Percentiles rank a stretch among this genome's conserved stretches.
Conservation (phyloP, 176 grass and related monocot species). For the Canna indica region DNA sequence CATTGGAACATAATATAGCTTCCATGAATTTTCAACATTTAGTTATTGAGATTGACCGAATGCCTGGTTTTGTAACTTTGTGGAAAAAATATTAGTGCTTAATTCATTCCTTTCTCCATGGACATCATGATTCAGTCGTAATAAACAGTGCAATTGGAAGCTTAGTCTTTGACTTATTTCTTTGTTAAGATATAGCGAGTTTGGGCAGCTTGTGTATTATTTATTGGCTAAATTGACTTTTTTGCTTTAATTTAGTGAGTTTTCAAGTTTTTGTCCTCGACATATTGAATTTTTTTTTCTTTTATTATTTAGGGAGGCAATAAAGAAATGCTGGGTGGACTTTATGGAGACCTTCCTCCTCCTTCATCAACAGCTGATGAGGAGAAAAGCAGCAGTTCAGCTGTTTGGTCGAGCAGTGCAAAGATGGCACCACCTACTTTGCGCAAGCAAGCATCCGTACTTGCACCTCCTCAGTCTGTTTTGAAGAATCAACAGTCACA, state of each 20-base stretch:
- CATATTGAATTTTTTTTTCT: background rate
- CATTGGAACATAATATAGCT: no score
- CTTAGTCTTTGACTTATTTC: no score
- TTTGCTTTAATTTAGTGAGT: background rate
- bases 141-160: no score
- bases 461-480: slow-evolving; percentile 58
- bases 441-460: slow-evolving; percentile 61
- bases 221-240: slow-evolving; percentile 5
- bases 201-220: background rate
- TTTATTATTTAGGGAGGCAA: background rate
- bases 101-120: no score
- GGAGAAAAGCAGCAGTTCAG: slow-evolving; percentile 54
- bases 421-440: slow-evolving; percentile 87
- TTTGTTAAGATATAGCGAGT: no score
- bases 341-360: slow-evolving; percentile 94
- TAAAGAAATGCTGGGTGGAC: slow-evolving; percentile 61
- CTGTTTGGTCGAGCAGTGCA: slow-evolving; percentile 85
- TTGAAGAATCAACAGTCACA: slow-evolving; percentile 39
- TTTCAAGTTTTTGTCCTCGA: background rate
- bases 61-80: no score
- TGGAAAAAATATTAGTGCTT: no score
- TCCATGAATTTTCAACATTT: no score
- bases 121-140: no score
- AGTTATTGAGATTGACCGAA: no score
- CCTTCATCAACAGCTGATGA: slow-evolving; percentile 68